Evolutionary conservation across 345 rosid genomes (phyloP).

Genomic region (Corchorus capsularis): DNA sequence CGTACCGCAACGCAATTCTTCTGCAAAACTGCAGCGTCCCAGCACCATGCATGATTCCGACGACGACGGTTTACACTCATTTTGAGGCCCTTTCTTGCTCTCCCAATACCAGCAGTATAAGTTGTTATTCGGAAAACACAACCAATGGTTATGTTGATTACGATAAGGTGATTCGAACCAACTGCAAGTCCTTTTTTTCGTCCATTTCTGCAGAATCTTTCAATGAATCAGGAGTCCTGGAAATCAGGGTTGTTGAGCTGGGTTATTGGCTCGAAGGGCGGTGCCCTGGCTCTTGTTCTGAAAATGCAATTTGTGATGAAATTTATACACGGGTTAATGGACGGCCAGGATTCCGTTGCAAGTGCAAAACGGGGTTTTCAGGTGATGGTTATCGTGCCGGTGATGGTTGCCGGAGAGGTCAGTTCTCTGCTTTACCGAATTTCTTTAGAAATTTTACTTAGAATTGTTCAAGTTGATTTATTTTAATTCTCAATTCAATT

Average conservation of each 20-base stretch:
- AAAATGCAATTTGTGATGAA: slow-evolving; percentile 35
- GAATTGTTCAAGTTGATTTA: neutral
- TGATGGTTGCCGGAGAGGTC: slow-evolving; percentile 62
- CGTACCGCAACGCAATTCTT: slow-evolving; percentile 41
- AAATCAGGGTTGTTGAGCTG: slow-evolving; percentile 44
- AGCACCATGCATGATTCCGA: slow-evolving; percentile 38
- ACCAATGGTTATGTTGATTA: slow-evolving; percentile 22
- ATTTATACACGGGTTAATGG: slow-evolving; percentile 26
- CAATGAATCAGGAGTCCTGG: slow-evolving; percentile 31
- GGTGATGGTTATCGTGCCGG: slow-evolving; percentile 61
- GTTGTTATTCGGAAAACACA: slow-evolving; percentile 32
- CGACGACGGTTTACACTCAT: slow-evolving; percentile 29
- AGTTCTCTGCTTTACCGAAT: slow-evolving; percentile 23
- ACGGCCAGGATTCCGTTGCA: slow-evolving; percentile 45
- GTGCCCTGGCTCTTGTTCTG: slow-evolving; percentile 46
- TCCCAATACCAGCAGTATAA: slow-evolving; percentile 19
- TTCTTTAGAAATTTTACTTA: neutral
- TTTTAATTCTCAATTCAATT: neutral
- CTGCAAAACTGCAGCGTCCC: slow-evolving; percentile 37
- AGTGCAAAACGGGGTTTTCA: slow-evolving; percentile 45
- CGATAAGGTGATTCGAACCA: slow-evolving; percentile 1
- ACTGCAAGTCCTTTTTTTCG: slow-evolving; percentile 52
- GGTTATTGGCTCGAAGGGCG: slow-evolving; percentile 66
- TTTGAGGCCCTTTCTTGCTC: slow-evolving; percentile 31
- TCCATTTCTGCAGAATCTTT: slow-evolving; percentile 38